phyloP scores from a whole-genome alignment of 2,329 filamentous ascomycete genomes.

The Aspergillus sp. region DNA sequence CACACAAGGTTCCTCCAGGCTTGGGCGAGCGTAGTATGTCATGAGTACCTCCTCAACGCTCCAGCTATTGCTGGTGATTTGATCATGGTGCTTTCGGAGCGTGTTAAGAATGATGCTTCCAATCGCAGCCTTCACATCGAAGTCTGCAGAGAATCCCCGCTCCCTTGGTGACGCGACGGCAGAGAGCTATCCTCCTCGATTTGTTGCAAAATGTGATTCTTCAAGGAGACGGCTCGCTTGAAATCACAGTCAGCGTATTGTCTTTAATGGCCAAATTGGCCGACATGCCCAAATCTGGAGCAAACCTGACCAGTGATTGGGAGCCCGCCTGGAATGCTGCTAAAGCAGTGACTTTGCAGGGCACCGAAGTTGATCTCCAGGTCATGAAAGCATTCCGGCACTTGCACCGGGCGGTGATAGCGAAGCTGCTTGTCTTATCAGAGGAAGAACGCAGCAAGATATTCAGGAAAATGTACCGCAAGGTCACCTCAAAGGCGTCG shows the following conservation, averaged over 20 bases:
- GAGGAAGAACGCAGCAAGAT: conserved; percentile 26
- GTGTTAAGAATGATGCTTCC: conserved; percentile 21
- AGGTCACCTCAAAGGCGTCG: conserved; percentile 21
- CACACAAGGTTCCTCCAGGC: conserved; percentile 28
- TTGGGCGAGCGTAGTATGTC: conserved; percentile 31
- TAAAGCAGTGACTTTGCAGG: conserved; percentile 24
- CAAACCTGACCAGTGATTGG: conserved; percentile 27
- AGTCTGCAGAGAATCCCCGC: conserved; percentile 32
- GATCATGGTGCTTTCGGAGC: conserved; percentile 24
- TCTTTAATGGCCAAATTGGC: conserved; percentile 34
- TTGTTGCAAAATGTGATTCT: conserved; percentile 26
- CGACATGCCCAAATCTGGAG: conserved; percentile 32
- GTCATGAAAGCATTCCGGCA: conserved; percentile 32
- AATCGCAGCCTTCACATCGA: conserved; percentile 25
- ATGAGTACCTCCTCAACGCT: conserved; percentile 31
- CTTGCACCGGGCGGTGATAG: conserved; percentile 26
- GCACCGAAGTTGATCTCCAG: conserved; percentile 25
- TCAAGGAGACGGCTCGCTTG: conserved; percentile 17
- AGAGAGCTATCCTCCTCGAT: conserved; percentile 28
- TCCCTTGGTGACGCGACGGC: conserved; percentile 29
- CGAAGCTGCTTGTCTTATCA: conserved; percentile 27
- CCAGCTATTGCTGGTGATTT: conserved; percentile 28
- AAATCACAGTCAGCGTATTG: conserved; percentile 25
- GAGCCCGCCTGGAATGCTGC: conserved; percentile 31
- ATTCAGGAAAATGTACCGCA: conserved; percentile 28